Base-by-base conservation (phyloP, 345 rosid genomes). In the Eucalyptus curtisii region DNA sequence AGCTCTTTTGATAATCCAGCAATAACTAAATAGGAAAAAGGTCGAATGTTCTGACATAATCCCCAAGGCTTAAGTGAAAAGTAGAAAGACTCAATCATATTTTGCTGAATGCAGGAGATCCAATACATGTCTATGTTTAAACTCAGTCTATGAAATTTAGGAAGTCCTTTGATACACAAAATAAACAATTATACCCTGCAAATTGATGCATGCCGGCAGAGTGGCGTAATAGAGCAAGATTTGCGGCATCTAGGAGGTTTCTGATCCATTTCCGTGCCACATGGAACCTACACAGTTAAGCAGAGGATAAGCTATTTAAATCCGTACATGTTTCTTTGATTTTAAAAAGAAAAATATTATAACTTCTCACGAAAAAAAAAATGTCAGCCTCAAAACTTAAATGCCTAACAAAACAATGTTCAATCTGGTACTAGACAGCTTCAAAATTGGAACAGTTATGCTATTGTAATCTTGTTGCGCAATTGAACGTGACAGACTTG, bases 241-340 rank as follows among this genome's bases (percentile, higher is more conserved):
- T 96, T 97, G 85, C 94, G 98, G 90, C 99, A 97, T 93, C 91
- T 93, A 87, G 99, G 98, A 92, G 99, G 98, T 92, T 94, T 95
- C 90, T 96, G 99, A 87, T 94, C 92, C 94, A 89, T 94, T 93
- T 97, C 99, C 50, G 97, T 94, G 87, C 99, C 99, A 92, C 99
- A 97, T n/a, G 99, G 99, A 92, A 97, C 99, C 99, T 97, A 85
- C 64, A 48, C 59, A 84, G 53, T 27, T 86, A 31, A 85, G 42
- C 52, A 71, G 57, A n/a, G 47, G 52, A 44, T 20, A 76, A 76
- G 47, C 47, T 40, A 40, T 76, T 40, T 76, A 42, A 44, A 76
- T 76, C 40, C 5, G 30, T 76, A 40, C 84, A 76, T 20, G 84
- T 76, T 40, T 76, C 47, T 76, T 76, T 76, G 30, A 76, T 76